phyloP scores from a whole-genome alignment of 2,329 filamentous ascomycete species.

The Lasiodiplodia theobromae region DNA sequence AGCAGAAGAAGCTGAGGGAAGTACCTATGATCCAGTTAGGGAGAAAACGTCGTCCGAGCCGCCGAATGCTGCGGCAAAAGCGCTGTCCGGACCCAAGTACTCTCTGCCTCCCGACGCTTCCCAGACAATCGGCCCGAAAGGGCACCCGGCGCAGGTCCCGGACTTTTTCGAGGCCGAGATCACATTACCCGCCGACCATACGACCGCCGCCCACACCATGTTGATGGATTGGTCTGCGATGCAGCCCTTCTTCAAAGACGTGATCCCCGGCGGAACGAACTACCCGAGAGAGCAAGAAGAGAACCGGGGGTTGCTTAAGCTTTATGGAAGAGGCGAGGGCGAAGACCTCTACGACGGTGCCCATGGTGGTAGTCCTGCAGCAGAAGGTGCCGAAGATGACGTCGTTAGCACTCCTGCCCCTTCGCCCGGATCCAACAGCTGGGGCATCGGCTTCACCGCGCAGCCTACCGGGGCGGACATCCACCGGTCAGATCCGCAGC shows the following conservation, averaged over 20 bases:
- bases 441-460: slow-evolving; percentile 57
- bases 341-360: slow-evolving; percentile 63
- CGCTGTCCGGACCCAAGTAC: slow-evolving; percentile 29
- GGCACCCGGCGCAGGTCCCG: slow-evolving; percentile 40
- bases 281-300: slow-evolving; percentile 82
- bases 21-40: slow-evolving; percentile 29
- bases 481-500: slow-evolving; percentile 41
- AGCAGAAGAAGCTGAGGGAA: slow-evolving; percentile 29
- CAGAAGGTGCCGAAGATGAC: slow-evolving; percentile 46
- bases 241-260: slow-evolving; percentile 63
- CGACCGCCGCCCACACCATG: slow-evolving; percentile 85
- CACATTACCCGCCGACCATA: slow-evolving; percentile 83
- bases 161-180: slow-evolving; percentile 60
- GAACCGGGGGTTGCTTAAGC: slow-evolving; percentile 73
- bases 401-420: slow-evolving; percentile 41
- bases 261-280: slow-evolving; percentile 41
- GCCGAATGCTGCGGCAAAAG: slow-evolving; percentile 19
- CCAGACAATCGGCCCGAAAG: slow-evolving; percentile 14
- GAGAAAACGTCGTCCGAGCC: slow-evolving; percentile 29
- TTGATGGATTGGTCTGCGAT: slow-evolving; percentile 68
- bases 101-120: slow-evolving; percentile 35
- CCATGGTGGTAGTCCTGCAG: slow-evolving; percentile 48
- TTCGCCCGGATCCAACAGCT: slow-evolving; percentile 53
- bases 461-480: slow-evolving; percentile 39
- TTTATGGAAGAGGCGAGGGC: slow-evolving; percentile 82